phyloP scores from a whole-genome alignment of 805 yeast species.

The Yarrowia bubula region DNA sequence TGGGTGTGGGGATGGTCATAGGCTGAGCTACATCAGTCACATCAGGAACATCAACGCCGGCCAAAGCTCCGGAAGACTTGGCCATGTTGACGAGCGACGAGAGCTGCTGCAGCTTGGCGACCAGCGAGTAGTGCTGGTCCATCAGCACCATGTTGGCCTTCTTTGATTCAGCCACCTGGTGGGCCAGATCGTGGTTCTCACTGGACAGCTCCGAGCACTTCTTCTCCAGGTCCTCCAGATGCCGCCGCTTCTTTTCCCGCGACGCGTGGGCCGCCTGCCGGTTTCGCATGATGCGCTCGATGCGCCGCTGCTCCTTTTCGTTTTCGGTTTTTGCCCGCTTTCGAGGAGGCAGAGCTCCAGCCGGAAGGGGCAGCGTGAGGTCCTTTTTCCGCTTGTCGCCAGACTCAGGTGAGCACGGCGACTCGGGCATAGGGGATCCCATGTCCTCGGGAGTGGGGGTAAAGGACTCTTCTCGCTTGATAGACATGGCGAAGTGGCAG shows the following conservation, averaged over 20 bases:
- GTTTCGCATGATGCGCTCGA: constrained; percentile 88
- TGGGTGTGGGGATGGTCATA: neutral
- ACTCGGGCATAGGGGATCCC: neutral
- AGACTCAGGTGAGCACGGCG: constrained; percentile 9
- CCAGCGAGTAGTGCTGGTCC: constrained; percentile 32
- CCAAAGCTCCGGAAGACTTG: constrained; percentile 32
- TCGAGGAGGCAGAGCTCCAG: constrained; percentile 76
- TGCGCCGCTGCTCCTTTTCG: constrained; percentile 94
- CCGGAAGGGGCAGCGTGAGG: constrained; percentile 40
- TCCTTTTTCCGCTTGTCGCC: constrained; percentile 37
- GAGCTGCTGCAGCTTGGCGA: constrained; percentile 31
- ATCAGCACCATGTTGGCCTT: constrained; percentile 29
- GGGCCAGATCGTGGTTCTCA: constrained; percentile 35
- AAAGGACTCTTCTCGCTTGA: constrained; percentile 23
- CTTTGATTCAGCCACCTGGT: constrained; percentile 29
- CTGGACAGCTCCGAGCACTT: constrained; percentile 40
- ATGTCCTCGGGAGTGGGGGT: constrained; percentile 23
- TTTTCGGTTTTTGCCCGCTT: constrained; percentile 95
- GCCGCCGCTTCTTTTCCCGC: constrained; percentile 91
- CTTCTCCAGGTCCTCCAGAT: constrained; percentile 78
- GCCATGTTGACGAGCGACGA: constrained; percentile 31
- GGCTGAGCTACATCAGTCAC: neutral
- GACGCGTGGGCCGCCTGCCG: constrained; percentile 98
- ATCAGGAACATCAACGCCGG: constrained; percentile 27
- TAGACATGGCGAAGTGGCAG: neutral